phyloP scores from a whole-genome alignment of 768 basidiomycete species.

The Paxillus involutus region DNA sequence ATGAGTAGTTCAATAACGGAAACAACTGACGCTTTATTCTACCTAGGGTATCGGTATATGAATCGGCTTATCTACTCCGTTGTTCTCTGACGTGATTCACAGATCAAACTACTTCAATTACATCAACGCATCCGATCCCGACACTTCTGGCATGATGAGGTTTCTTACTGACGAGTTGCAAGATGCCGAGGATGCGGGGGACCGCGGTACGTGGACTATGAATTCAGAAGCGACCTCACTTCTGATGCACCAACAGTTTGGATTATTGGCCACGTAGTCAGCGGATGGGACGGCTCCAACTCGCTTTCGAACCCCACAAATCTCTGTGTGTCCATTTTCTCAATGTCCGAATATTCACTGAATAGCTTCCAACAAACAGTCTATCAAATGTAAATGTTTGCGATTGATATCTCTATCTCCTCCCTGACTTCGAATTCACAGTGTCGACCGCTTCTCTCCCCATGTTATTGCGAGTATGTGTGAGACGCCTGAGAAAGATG shows the following conservation, averaged over 20 bases:
- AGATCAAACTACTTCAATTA: constrained; percentile 76
- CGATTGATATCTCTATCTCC: not conserved
- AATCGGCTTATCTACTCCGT: not conserved
- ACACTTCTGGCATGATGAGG: constrained; percentile 73
- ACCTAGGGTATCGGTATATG: constrained; percentile 33
- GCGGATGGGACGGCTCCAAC: constrained; percentile 74
- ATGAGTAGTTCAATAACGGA: not conserved
- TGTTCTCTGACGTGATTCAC: constrained; percentile 7
- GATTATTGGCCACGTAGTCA: constrained; percentile 57
- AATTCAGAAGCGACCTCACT: not conserved
- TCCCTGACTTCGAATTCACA: constrained; percentile 22
- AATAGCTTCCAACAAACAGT: constrained; percentile 24
- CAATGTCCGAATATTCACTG: not conserved
- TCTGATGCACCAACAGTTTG: constrained; percentile 36
- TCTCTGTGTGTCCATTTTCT: constrained; percentile 51
- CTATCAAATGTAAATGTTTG: constrained; percentile 44
- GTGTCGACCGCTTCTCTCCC: constrained; percentile 75
- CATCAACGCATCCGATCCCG: constrained; percentile 68
- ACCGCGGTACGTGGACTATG: constrained; percentile 49
- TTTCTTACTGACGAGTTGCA: constrained; percentile 80
- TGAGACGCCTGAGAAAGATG: not conserved
- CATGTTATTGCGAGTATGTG: constrained; percentile 73
- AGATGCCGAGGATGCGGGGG: constrained; percentile 73
- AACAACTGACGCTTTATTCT: not conserved
- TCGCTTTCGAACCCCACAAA: constrained; percentile 63